A percentile compares a stretch with the other conserved stretches of the same genome.
Conservation (phyloP, 164 flowering plant genomes). For the Echeveria elegans region DNA sequence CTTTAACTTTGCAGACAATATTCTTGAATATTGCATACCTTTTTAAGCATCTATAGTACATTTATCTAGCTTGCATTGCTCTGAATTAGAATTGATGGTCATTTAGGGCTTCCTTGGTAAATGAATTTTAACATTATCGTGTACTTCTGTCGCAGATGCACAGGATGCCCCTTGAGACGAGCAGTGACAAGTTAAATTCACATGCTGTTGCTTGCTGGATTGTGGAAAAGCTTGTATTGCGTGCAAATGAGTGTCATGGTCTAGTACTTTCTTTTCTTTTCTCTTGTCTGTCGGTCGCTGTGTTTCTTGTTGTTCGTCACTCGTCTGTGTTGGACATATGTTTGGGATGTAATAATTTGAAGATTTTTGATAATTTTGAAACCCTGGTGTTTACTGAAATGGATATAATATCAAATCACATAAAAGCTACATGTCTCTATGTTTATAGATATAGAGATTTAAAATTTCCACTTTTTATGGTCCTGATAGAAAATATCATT, state of each 20-base stretch:
- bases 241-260: not conserved
- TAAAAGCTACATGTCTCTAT: not conserved
- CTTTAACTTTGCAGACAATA: too few relatives aligned
- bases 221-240: not conserved
- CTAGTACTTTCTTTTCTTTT: conserved; percentile 6
- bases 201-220: not conserved
- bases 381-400: not conserved
- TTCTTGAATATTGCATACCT: too few relatives aligned
- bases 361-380: not conserved
- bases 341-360: not conserved
- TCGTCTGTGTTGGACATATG: not conserved
- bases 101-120: not conserved
- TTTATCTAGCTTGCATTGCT: not conserved
- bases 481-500: too few relatives aligned
- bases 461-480: too few relatives aligned
- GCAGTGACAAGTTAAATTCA: not conserved
- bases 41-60: not conserved
- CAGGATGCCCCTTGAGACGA: not conserved
- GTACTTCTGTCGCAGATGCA: not conserved
- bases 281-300: not conserved
- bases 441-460: too few relatives aligned
- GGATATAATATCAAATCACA: not conserved
- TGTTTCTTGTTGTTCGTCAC: not conserved
- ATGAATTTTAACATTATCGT: not conserved
- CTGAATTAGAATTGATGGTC: not conserved